Percentiles rank a stretch among this genome's conserved stretches.
These are phyloP conservation scores for Boletus sp. DNA, from an alignment of 768 basidiomycete species.

Conservation along the genomic window DNA sequence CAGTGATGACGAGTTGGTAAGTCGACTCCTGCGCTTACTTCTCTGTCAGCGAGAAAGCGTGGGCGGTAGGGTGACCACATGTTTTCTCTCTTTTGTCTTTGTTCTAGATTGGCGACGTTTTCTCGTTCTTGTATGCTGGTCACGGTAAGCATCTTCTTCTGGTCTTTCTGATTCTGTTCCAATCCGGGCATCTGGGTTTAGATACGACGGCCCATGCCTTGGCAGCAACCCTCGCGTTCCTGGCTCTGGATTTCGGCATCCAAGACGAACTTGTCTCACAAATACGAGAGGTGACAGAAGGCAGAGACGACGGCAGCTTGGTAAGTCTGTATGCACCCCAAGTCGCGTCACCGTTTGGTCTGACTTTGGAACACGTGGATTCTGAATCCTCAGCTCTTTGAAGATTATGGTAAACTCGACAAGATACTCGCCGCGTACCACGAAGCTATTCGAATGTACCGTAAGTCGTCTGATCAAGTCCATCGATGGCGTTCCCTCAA, in stretches of 20 bases:
- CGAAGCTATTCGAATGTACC: constrained; percentile 30
- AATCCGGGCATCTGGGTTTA: background rate
- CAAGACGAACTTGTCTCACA: constrained; percentile 32
- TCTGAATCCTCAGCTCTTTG: constrained; percentile 12
- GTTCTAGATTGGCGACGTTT: constrained; percentile 48
- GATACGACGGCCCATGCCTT: constrained; percentile 33
- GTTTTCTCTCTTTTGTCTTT: background rate
- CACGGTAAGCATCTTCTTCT: constrained; percentile 38
- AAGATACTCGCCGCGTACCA: constrained; percentile 26
- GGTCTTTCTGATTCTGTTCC: background rate
- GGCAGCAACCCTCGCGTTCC: constrained; percentile 30
- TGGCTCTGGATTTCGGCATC: constrained; percentile 28
- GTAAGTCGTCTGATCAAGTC: constrained; percentile 11
- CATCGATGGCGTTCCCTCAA: background rate
- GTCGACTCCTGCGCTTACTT: background rate
- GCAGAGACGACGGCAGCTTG: constrained; percentile 9
- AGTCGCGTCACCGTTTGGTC: background rate
- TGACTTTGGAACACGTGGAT: background rate
- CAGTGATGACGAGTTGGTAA: constrained; percentile 16
- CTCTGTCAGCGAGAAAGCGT: background rate
- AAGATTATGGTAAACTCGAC: constrained; percentile 28
- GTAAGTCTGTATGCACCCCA: constrained; percentile 7
- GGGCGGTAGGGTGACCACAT: background rate
- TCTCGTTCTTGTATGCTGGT: constrained; percentile 51
- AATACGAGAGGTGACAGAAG: constrained; percentile 23